These are phyloP conservation scores for Litchi chinensis DNA, from an alignment of 345 rosid genomes.

Conservation along the genomic window DNA sequence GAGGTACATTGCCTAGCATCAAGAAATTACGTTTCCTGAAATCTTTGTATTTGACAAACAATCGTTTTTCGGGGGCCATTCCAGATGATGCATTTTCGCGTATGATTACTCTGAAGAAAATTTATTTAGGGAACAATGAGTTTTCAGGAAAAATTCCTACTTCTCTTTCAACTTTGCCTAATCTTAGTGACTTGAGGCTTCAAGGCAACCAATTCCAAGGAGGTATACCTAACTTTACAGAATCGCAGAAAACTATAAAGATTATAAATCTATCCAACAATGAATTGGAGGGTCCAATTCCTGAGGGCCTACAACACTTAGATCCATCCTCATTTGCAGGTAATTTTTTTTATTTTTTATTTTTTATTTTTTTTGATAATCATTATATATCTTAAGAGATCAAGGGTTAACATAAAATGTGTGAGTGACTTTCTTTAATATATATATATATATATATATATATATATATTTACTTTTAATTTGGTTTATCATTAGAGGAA, in stretches of 20 bases:
- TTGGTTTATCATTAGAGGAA: no score
- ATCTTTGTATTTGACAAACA: constrained; percentile 64
- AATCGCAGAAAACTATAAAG: constrained; percentile 29
- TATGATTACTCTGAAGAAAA: constrained; percentile 59
- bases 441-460: no score
- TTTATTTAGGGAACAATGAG: constrained; percentile 58
- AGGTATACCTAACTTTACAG: constrained; percentile 52
- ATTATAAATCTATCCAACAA: constrained; percentile 57
- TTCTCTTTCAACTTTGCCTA: constrained; percentile 55
- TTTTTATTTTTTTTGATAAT: background rate
- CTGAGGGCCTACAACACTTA: constrained; percentile 46
- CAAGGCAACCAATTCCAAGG: constrained; percentile 69
- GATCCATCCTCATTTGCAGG: constrained; percentile 59
- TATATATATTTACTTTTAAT: no score
- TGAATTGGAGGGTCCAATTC: constrained; percentile 72
- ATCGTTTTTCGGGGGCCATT: constrained; percentile 55
- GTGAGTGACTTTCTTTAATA: no score
- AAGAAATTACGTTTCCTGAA: constrained; percentile 49
- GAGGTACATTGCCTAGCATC: constrained; percentile 55
- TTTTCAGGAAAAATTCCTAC: constrained; percentile 58
- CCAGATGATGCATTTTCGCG: constrained; percentile 56
- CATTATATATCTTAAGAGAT: background rate
- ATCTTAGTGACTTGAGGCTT: constrained; percentile 58
- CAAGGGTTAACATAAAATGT: no score
- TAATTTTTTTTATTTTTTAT: constrained; percentile 22